Conservation (phyloP, 805 yeast genomes). For the Candida corydali region DNA sequence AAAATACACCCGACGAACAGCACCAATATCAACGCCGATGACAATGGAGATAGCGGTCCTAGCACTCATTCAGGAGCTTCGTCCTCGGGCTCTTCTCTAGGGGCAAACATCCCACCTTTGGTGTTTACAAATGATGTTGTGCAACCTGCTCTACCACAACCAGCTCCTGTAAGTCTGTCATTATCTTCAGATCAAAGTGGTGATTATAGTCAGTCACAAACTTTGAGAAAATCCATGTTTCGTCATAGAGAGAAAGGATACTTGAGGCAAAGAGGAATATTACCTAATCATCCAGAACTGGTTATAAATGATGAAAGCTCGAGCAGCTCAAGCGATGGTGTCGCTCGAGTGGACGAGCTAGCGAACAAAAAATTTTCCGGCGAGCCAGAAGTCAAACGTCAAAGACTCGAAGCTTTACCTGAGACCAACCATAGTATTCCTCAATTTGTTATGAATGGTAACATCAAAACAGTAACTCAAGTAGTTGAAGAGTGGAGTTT, state of each 20-base stretch:
- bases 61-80: slow-evolving; percentile 7
- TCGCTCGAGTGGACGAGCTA: background rate
- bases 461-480: slow-evolving; percentile 37
- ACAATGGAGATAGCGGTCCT: slow-evolving; percentile 4
- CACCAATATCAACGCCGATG: slow-evolving; percentile 2
- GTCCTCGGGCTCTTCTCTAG: slow-evolving; percentile 5
- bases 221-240: background rate
- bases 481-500: slow-evolving; percentile 37
- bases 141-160: slow-evolving; percentile 1
- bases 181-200: slow-evolving; percentile 1
- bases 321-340: background rate
- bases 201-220: background rate
- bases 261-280: background rate
- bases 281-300: background rate
- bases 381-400: background rate
- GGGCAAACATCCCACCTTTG: slow-evolving; percentile 4
- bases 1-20: background rate
- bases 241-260: background rate
- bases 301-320: background rate
- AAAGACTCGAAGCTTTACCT: slow-evolving; percentile 5
- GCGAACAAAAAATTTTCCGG: background rate
- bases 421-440: slow-evolving; percentile 1
- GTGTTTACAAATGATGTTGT: background rate
- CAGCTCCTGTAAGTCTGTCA: background rate
- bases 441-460: slow-evolving; percentile 24